Evolutionary conservation across 768 basidiomycete genomes (phyloP).

Genomic region (Mycena galericulata): DNA sequence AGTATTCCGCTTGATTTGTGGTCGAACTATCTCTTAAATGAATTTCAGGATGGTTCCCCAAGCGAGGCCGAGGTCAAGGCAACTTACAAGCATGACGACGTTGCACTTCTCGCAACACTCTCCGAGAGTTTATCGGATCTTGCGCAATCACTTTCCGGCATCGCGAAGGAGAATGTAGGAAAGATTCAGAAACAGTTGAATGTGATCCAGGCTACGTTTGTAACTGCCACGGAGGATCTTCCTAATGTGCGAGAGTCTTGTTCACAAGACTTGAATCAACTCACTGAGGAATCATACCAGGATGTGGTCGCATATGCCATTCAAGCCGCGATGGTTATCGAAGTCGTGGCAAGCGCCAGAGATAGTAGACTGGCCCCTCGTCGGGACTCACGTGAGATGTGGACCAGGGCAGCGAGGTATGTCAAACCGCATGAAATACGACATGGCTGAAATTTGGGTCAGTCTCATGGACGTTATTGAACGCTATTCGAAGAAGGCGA

Average conservation of each 20-base stretch:
- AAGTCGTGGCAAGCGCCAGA: not conserved
- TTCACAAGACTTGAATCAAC: not conserved
- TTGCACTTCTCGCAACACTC: not conserved
- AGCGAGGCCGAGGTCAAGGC: constrained; percentile 1
- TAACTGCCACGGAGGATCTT: not conserved
- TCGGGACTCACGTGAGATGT: not conserved
- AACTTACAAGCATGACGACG: constrained; percentile 2
- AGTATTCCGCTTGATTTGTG: not conserved
- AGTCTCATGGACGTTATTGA: not conserved
- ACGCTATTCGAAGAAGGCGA: not conserved
- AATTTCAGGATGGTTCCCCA: not conserved
- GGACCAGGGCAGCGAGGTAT: not conserved
- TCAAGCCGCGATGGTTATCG: not conserved
- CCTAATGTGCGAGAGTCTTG: not conserved
- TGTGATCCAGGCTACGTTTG: not conserved
- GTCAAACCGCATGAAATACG: not conserved
- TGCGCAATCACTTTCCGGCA: not conserved
- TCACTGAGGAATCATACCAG: not conserved
- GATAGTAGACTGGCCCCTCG: not conserved
- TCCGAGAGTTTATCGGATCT: not conserved
- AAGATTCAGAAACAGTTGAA: not conserved
- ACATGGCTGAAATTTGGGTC: not conserved
- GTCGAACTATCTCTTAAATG: not conserved
- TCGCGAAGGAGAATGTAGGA: not conserved
- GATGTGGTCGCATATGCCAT: not conserved